Percentiles rank a stretch among this genome's conserved stretches.
These are phyloP conservation scores for Alternaria sp. DNA, from an alignment of 2,329 filamentous ascomycete genomes.

Conservation along the genomic window DNA sequence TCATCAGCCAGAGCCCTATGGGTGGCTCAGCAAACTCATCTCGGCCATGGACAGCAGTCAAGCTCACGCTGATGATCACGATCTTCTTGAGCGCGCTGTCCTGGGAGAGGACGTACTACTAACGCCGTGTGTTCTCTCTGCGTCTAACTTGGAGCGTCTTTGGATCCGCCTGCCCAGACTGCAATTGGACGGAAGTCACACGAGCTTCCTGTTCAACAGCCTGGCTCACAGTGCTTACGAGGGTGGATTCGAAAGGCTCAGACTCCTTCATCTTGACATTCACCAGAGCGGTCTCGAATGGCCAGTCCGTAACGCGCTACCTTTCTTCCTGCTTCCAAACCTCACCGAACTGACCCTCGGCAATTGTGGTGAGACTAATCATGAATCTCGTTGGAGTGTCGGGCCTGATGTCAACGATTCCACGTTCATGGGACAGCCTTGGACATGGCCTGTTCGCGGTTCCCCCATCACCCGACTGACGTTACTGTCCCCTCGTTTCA, in stretches of 20 bases:
- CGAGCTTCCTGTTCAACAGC: not conserved
- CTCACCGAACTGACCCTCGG: not conserved
- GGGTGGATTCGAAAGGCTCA: not conserved
- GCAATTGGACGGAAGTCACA: not conserved
- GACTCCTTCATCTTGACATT: not conserved
- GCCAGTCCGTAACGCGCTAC: not conserved
- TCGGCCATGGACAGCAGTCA: not conserved
- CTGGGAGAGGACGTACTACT: not conserved
- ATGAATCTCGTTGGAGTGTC: no score
- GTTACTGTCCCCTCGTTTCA: not conserved
- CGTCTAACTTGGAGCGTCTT: not conserved
- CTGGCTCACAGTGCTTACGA: not conserved
- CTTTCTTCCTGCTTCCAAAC: not conserved
- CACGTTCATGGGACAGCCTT: not conserved
- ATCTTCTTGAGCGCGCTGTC: not conserved
- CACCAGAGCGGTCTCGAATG: not conserved
- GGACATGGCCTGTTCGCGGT: fast-evolving
- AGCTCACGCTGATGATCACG: not conserved
- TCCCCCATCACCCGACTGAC: fast-evolving
- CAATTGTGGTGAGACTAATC: not conserved
- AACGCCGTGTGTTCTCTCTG: not conserved
- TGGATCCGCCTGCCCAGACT: not conserved
- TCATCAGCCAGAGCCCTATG: not conserved
- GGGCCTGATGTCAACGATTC: not conserved
- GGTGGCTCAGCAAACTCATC: not conserved